Evolutionary conservation across 2,329 filamentous ascomycete species (phyloP).

Genomic region (Lizonia empirigonia): DNA sequence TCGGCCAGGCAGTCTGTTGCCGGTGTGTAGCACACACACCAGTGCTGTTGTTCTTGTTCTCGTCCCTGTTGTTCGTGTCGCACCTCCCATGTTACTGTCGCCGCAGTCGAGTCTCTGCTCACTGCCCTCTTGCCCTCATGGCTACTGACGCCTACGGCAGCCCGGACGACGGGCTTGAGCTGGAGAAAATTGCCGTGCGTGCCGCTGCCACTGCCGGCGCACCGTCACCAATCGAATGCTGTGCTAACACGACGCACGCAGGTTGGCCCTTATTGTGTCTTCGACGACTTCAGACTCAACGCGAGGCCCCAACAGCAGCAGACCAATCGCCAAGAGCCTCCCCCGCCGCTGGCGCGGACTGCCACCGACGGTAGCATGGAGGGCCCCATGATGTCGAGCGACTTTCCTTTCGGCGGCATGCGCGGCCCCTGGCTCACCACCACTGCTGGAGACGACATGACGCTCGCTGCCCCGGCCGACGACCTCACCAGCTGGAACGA

Average conservation of each 20-base stretch:
- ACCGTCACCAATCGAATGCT: constrained; percentile 4
- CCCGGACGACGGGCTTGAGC: constrained; percentile 45
- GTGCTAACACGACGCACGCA: constrained; percentile 38
- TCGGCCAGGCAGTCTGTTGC: background rate
- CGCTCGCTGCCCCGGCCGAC: constrained; percentile 38
- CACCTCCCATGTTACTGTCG: constrained; percentile 4
- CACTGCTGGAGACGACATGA: constrained; percentile 41
- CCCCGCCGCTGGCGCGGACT: constrained; percentile 15
- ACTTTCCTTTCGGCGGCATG: constrained; percentile 42
- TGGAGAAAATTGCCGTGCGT: constrained; percentile 50
- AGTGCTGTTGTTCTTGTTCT: background rate
- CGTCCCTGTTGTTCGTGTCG: background rate
- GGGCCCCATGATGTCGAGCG: constrained; percentile 41
- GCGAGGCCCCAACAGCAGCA: constrained; percentile 23
- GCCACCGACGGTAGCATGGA: constrained; percentile 36
- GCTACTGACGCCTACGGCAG: constrained; percentile 33
- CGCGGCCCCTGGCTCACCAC: constrained; percentile 45
- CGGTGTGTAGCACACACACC: background rate
- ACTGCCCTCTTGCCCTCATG: constrained; percentile 19
- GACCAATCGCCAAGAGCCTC: constrained; percentile 9
- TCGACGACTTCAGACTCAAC: constrained; percentile 43
- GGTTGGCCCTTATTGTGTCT: constrained; percentile 49
- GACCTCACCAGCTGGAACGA: constrained; percentile 52
- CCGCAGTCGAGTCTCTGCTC: constrained; percentile 8
- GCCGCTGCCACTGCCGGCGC: constrained; percentile 13